phyloP scores from a whole-genome alignment of 116 monocot genomes.

The Papilionanthe hybrid region DNA sequence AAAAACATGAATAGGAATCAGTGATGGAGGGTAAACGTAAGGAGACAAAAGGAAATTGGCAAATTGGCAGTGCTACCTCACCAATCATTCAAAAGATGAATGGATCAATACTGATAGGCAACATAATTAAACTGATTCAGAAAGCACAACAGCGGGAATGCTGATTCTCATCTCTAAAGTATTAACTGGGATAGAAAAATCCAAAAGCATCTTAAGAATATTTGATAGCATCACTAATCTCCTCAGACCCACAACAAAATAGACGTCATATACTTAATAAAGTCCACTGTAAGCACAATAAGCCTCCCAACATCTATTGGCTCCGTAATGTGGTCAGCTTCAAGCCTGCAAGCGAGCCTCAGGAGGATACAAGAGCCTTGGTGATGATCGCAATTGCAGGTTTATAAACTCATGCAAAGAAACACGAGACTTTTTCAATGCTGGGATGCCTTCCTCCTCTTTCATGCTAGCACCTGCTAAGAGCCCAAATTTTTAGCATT shows the following conservation, averaged over 20 bases:
- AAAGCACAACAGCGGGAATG: neutral
- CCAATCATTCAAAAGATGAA: no score
- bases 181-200: neutral
- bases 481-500: neutral
- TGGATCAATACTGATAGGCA: neutral
- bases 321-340: neutral
- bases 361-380: conserved; percentile 1
- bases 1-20: no score
- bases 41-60: no score
- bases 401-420: conserved; percentile 7
- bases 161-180: neutral
- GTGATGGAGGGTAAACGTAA: no score
- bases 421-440: conserved; percentile 11
- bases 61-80: no score
- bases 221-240: neutral
- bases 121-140: neutral
- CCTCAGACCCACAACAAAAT: neutral
- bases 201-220: neutral
- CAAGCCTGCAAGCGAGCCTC: neutral
- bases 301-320: neutral
- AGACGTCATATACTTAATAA: neutral
- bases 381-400: conserved; percentile 10
- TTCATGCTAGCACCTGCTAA: conserved; percentile 4
- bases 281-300: neutral
- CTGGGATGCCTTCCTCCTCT: conserved; percentile 1